Conservation (phyloP, 345 rosid species). For the Erodium maritimum region DNA sequence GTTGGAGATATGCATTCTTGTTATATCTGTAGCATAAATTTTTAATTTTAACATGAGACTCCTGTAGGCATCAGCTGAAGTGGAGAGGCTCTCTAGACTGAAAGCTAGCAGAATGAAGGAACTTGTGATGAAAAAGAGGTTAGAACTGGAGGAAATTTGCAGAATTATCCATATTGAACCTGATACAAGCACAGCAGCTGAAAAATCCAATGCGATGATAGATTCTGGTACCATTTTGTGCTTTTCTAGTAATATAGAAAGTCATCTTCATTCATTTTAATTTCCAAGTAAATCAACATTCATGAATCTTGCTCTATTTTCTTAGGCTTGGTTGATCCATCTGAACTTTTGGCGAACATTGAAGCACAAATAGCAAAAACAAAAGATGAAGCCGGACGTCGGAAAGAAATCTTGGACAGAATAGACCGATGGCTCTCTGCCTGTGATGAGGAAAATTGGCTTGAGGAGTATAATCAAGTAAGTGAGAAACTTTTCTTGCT, state of each 20-base stretch:
- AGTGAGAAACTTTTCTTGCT: constrained; percentile 11
- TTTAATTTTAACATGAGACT: constrained; percentile 9
- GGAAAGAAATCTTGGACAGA: constrained; percentile 90
- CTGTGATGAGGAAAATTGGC: constrained; percentile 94
- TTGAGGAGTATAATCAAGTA: constrained; percentile 85
- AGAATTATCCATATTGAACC: constrained; percentile 70
- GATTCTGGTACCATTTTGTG: constrained; percentile 55
- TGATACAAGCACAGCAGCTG: constrained; percentile 72
- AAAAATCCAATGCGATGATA: constrained; percentile 82
- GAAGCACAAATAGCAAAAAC: constrained; percentile 66
- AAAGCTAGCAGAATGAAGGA: constrained; percentile 95
- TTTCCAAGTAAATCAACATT: not conserved
- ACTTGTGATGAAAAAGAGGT: constrained; percentile 80
- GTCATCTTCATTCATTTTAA: not conserved
- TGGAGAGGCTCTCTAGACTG: constrained; percentile 57
- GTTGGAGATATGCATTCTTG: not conserved
- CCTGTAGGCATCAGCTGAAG: constrained; percentile 72
- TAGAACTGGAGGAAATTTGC: constrained; percentile 71
- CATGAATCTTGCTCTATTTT: constrained; percentile 7
- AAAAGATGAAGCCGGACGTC: constrained; percentile 70
- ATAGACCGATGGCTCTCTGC: constrained; percentile 90
- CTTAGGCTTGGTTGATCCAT: constrained; percentile 85
- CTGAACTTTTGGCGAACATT: constrained; percentile 70
- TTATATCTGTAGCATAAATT: constrained; percentile 4
- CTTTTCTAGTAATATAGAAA: not conserved